Evolutionary conservation across 768 basidiomycete genomes (phyloP), one percentile per base, ranked within the genome.

Genomic region (Naganishia vaughanmartiniae): DNA sequence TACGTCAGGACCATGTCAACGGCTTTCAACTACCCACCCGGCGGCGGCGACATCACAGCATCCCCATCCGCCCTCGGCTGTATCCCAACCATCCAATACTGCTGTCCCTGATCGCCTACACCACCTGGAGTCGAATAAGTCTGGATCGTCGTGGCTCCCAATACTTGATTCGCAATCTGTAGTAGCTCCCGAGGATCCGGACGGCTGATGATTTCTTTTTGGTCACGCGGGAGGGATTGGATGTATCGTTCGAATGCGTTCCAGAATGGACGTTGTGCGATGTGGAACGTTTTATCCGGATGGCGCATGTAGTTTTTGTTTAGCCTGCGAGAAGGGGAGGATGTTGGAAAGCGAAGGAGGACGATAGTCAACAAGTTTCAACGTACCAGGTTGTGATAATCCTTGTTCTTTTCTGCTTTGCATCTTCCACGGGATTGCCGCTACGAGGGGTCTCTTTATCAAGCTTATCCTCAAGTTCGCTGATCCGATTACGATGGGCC

Each of bases 201-300:
- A 51, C 48, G 48, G 12, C 48, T 51, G 21, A 51, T 51, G 48
- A 51, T 51, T 51, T 51, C 48, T 51, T 51, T 51, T 51, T 51
- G n/a, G n/a, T 51, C 48, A 14, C 21, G 48, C 19, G 48, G 48
- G 24, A 51, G 48, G 12, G 19, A n/a, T 26, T 12, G 48, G 17
- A 51, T 51, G 24, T 51, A 51, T 12, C 12, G 48, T 12, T 51
- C 48, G 48, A 51, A 51, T 51, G 48, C 48, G 21, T 24, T 51
- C 48, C 48, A 51, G 48, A 51, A 51, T 51, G 48, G 48, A n/a
- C 48, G 19, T 51, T 51, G 48, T 26, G 48, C 48, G 48, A 51
- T 51, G n/a, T n/a, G 48, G 21, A n/a, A 51, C 21, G 3, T 51
- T 4, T 3, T n/a, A 51, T 51, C 48, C 4, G 48, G n/a, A 14